Conservation (phyloP, 305 asterid genomes). For the Fraxinus sp. region DNA sequence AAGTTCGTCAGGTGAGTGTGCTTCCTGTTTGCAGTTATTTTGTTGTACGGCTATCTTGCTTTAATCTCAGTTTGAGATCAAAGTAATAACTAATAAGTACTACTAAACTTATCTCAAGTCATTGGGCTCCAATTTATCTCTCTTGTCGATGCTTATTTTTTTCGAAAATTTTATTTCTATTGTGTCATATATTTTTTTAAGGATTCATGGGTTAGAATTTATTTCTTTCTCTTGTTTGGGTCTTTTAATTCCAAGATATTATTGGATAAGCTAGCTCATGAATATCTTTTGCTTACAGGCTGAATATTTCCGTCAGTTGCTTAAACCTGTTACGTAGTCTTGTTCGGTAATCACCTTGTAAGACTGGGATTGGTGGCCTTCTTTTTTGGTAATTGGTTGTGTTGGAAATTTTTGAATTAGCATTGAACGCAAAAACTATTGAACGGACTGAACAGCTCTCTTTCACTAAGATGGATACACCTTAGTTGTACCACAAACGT, state of each 20-base stretch:
- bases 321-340: constrained; percentile 91
- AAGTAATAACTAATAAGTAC: neutral
- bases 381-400: constrained; percentile 27
- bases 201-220: neutral
- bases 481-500: constrained; percentile 29
- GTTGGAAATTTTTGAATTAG: constrained; percentile 24
- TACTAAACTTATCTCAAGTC: neutral
- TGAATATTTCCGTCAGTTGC: constrained; percentile 94
- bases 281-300: constrained; percentile 53
- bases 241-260: neutral
- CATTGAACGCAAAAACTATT: constrained; percentile 18
- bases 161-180: neutral
- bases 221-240: neutral
- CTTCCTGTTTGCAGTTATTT: neutral
- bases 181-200: neutral
- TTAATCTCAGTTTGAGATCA: neutral
- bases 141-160: neutral
- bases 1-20: constrained; percentile 75
- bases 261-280: constrained; percentile 16
- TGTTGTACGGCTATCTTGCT: neutral
- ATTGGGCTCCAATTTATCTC: neutral
- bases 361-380: constrained; percentile 26
- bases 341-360: constrained; percentile 25
- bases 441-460: constrained; percentile 21
- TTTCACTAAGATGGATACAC: constrained; percentile 35